A percentile compares a stretch with the other conserved stretches of the same genome.
These are phyloP conservation scores for Brassica nigra DNA, from an alignment of 345 rosid genomes.

Conservation along the genomic window DNA sequence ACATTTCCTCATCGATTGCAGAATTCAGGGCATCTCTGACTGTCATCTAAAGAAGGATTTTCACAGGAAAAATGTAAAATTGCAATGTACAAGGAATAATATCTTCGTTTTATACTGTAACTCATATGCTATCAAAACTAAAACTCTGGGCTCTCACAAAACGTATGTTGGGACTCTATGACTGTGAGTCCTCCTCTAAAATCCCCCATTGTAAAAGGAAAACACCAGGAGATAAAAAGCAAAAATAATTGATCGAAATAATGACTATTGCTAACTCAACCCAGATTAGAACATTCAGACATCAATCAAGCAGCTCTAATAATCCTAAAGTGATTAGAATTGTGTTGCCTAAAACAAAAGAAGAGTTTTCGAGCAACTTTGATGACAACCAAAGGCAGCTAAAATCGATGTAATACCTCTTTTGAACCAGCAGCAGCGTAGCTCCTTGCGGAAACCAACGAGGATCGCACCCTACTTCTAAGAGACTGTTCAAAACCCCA, in stretches of 20 bases:
- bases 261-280: no score
- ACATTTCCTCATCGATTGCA: constrained; percentile 95
- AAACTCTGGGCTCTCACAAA: no score
- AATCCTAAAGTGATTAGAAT: not conserved
- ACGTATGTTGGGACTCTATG: no score
- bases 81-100: not conserved
- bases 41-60: constrained; percentile 56
- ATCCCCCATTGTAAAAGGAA: no score
- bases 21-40: constrained; percentile 83
- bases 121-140: not conserved
- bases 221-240: no score
- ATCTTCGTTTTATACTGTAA: no score
- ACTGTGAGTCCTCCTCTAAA: no score
- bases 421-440: constrained; percentile 71
- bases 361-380: not conserved
- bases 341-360: not conserved
- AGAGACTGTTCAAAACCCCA: constrained; percentile 38
- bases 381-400: not conserved
- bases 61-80: not conserved
- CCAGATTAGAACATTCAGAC: no score
- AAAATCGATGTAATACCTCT: constrained; percentile 49
- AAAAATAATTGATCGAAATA: no score
- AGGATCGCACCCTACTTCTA: constrained; percentile 54
- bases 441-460: constrained; percentile 49
- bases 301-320: no score